Percentiles rank a stretch among this genome's conserved stretches.
phyloP scores from a whole-genome alignment of 495 filamentous ascomycete genomes.

The Oidiodendron maius region DNA sequence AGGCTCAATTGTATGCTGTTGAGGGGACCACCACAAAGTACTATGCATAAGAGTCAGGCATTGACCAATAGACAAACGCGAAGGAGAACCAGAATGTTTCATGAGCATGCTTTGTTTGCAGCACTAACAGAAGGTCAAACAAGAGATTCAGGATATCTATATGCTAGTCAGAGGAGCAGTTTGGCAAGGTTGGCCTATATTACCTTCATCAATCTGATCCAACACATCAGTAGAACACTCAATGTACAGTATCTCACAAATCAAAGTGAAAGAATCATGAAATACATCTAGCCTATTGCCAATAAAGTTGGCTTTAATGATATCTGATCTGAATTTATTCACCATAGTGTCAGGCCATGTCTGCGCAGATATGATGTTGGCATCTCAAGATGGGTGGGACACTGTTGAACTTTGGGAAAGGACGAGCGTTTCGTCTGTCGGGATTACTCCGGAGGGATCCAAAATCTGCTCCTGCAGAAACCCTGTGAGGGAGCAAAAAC shows the following conservation, averaged over 20 bases:
- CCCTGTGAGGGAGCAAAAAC: slow-evolving; percentile 4
- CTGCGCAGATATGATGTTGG: slow-evolving; percentile 8
- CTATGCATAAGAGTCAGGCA: too few relatives aligned
- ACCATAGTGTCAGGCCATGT: slow-evolving; percentile 7
- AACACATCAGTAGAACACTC: slow-evolving; percentile 2
- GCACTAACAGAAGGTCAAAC: slow-evolving; percentile 4
- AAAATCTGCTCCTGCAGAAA: slow-evolving; percentile 1
- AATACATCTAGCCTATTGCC: slow-evolving; percentile 8
- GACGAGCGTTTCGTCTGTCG: too few relatives aligned
- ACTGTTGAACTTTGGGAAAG: background rate
- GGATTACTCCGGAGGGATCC: background rate
- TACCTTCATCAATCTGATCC: slow-evolving; percentile 6
- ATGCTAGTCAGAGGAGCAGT: slow-evolving; percentile 3
- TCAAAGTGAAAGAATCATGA: slow-evolving; percentile 7
- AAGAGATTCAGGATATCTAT: background rate
- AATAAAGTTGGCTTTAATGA: slow-evolving; percentile 9
- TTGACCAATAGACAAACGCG: too few relatives aligned
- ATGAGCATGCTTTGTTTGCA: too few relatives aligned
- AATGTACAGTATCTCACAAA: slow-evolving; percentile 3
- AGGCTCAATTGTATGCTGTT: too few relatives aligned
- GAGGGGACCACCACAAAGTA: too few relatives aligned
- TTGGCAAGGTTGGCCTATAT: slow-evolving; percentile 3
- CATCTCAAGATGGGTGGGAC: too few relatives aligned
- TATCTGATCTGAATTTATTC: slow-evolving; percentile 11
- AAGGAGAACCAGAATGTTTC: too few relatives aligned